Percentiles rank a stretch among this genome's conserved stretches.
Conservation (phyloP, 805 yeast species). For the Wickerhamiella brachini region DNA sequence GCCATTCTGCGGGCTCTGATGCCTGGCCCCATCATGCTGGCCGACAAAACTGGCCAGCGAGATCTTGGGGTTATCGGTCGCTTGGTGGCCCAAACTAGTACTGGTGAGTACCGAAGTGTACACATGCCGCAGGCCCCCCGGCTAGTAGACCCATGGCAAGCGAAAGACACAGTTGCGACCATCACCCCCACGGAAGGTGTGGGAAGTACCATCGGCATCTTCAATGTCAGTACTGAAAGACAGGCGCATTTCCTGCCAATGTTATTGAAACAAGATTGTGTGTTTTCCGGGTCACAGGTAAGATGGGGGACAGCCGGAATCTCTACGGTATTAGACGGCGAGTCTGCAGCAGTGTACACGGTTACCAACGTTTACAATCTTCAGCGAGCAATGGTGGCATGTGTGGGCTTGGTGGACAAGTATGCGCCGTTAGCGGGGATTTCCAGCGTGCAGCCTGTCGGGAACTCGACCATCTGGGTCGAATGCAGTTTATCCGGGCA, state of each 20-base stretch:
- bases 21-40: not conserved
- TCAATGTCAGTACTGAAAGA: not conserved
- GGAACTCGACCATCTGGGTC: not conserved
- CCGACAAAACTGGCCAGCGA: not conserved
- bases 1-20: not conserved
- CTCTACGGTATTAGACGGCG: not conserved
- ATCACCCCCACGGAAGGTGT: not conserved
- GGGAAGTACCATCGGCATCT: not conserved
- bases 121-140: not conserved
- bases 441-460: not conserved
- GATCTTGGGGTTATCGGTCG: not conserved
- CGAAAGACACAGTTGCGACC: not conserved
- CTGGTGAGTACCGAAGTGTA: not conserved
- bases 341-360: not conserved
- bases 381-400: not conserved
- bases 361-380: not conserved
- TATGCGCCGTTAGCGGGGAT: not conserved
- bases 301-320: not conserved
- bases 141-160: not conserved
- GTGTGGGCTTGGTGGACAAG: not conserved
- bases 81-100: not conserved
- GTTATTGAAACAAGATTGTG: too few relatives aligned
- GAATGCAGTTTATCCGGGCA: not conserved
- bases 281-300: not conserved
- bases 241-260: not conserved